Base-by-base conservation (phyloP, 148 eudicot species). In the Rhododendron mucronatum region DNA sequence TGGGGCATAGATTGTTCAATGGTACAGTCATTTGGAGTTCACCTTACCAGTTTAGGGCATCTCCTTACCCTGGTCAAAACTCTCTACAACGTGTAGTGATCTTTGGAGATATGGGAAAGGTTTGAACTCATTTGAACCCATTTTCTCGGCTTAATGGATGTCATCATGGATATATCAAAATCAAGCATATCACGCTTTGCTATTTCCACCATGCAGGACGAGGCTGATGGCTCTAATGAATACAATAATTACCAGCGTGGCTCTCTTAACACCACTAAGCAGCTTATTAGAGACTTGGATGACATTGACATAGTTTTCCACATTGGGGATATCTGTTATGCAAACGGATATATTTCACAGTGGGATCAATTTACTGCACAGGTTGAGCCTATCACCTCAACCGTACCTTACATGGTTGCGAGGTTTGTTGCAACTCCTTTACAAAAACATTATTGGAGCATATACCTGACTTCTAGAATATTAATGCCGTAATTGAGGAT, bases 91-190 rank as follows among this genome's bases (percentile, higher is more conserved):
- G 91, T 37, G 91, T 94, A n/a, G 82, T 93, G 91, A 90, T 95
- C 78, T 95, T 94, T 84, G 96, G 98, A 26, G 98, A 95, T 87
- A 91, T 95, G 98, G 98, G 98, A 88, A 94, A 95, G 98, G 96
- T 95, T 80, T 87, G 89, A 80, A 74, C 78, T 39, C 81, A 69
- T 48, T 75, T 3, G 23, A 45, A 20, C 45, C 13, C 6, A 15
- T 30, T 71, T 47, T 71, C 4, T 83, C 9, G 16, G 28, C 26
- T 26, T 48, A 45, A 15, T 71, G 37, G 13, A 28, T 26, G 13
- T 45, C 63, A 21, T 65, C 51, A 48, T 18, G 61, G 10, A 33
- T 47, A 50, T 8, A 35, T 26, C 37, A 71, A 71, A 71, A 14
- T 13, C 76, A 71, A 69, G 37, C 33, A 65, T 26, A 47, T n/a